Conservation (phyloP, 2,329 filamentous ascomycete species). For the Alternaria alternata region DNA sequence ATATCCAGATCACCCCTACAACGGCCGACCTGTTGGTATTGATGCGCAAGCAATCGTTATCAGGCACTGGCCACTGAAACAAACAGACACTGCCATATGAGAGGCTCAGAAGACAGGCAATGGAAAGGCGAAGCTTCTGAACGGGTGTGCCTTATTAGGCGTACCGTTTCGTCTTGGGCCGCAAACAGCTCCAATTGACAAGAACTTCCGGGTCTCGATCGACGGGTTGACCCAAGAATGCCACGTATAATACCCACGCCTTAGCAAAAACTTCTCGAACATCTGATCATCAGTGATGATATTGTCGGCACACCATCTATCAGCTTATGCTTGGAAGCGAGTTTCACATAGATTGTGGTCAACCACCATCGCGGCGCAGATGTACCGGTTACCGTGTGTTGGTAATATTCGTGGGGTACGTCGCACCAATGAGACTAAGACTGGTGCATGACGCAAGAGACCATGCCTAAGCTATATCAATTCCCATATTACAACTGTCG, state of each 20-base stretch:
- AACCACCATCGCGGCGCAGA: slow-evolving; percentile 3
- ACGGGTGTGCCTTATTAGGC: not conserved
- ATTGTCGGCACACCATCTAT: slow-evolving; percentile 14
- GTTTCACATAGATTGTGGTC: slow-evolving; percentile 9
- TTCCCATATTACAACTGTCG: not conserved
- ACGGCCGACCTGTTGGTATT: too few relatives aligned
- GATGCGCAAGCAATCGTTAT: too few relatives aligned
- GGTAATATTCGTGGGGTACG: not conserved
- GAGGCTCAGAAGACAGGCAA: too few relatives aligned
- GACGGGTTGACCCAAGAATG: not conserved
- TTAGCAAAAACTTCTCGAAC: slow-evolving; percentile 6
- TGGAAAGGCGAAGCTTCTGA: too few relatives aligned
- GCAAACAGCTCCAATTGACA: not conserved
- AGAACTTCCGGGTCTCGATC: not conserved
- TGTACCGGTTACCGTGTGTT: not conserved
- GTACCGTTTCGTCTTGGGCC: not conserved
- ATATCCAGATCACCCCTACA: not conserved
- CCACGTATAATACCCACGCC: not conserved
- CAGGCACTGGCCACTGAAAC: too few relatives aligned
- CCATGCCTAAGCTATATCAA: not conserved
- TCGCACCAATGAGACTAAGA: not conserved
- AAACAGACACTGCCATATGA: too few relatives aligned
- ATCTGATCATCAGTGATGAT: not conserved
- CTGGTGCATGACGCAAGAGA: not conserved
- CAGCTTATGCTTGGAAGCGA: slow-evolving; percentile 11